Evolutionary conservation across 2,329 filamentous ascomycete genomes (phyloP), one percentile per base, ranked within the genome.

Genomic region (Aspergillus clavatus): DNA sequence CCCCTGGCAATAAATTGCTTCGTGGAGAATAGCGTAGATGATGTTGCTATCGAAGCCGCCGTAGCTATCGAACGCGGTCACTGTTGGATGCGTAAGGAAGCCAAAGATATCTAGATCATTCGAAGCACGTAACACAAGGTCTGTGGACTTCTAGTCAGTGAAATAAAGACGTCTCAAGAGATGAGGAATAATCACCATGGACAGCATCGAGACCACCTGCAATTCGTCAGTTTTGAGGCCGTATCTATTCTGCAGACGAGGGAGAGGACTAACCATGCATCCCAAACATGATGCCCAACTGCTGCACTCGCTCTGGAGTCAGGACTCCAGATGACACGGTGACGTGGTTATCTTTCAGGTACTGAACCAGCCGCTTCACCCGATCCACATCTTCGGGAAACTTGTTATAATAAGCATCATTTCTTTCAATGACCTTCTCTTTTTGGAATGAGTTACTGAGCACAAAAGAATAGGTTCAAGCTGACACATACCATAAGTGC

Each of bases 21-120:
- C 91, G 62, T 97, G 91, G 2, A 96, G 72, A 29, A 96, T 74
- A 19, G 87, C 85, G 63, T 96, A 97, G 48, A 96, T 80, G 45
- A 91, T 81, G 54, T 83, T 81, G 31, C 80, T 78, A 59, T 96
- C 89, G 59, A 89, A 89, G 2, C 77, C 73, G 2, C 83, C 77
- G 41, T 79, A 78, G 16, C 74, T 68, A 63, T 95, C 89, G 19
- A 95, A 72, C 0, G 77, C 72, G 3, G 79, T 72, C 3, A 95
- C 76, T 0, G 86, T 86, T 0, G 84, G 81, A 14, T 82, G 77
- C 0, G 85, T 89, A 48, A 96, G 71, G 55, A 84, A 81, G n/a
- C 83, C 84, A 47, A 90, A 88, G 38, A 82, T 77, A 14, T 84
- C 80, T 18, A 97, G 75, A 51, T 95, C 91, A 33, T 78, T 78